Evolutionary conservation across 345 rosid species (phyloP), one percentile per base, ranked within the genome.

Genomic region (Melaleuca alternifolia): DNA sequence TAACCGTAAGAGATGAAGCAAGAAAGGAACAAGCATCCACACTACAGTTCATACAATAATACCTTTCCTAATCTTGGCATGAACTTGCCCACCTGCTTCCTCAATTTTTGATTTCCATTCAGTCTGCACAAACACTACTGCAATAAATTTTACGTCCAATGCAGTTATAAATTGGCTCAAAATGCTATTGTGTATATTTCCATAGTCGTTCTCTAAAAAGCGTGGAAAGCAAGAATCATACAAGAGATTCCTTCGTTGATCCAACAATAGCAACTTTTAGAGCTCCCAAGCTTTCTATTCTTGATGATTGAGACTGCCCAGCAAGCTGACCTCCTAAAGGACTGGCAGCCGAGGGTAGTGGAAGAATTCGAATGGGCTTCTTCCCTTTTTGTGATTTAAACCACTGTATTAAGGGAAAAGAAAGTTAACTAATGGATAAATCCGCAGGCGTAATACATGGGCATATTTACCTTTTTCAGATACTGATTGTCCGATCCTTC

Each of bases 61-160:
- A 96, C 99, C 98, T 85, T 93, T 96, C 90, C 92, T 96, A 89
- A 93, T 92, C 84, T 91, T 96, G 46, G 93, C 89, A 91, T 97
- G 98, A 90, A 94, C 84, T 51, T 90, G 87, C 50, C 96, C 98
- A 89, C 99, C 98, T 33, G 92, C 93, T 88, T 83, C 97, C 91
- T 92, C 95, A 88, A 94, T 93, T 90, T 94, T 94, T 50, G 83
- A 90, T 88, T 93, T 96, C 99, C 99, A 96, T 85, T 92, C 93
- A 91, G 92, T 89, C 99, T 97, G 94, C 88, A 93, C 86, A 86
- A 59, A 44, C 51, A 71, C 79, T 37, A 71, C 13, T 18, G 48
- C 48, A 71, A 18, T 71, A 18, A 71, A 71, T 71, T 71, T 71
- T 71, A 18, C 1, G 79, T 37, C 79, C 79, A 33, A 71, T 6